Percentiles rank a stretch among this genome's conserved stretches.
phyloP scores from a whole-genome alignment of 306 rosid genomes.

The Acacia melanoxylon region DNA sequence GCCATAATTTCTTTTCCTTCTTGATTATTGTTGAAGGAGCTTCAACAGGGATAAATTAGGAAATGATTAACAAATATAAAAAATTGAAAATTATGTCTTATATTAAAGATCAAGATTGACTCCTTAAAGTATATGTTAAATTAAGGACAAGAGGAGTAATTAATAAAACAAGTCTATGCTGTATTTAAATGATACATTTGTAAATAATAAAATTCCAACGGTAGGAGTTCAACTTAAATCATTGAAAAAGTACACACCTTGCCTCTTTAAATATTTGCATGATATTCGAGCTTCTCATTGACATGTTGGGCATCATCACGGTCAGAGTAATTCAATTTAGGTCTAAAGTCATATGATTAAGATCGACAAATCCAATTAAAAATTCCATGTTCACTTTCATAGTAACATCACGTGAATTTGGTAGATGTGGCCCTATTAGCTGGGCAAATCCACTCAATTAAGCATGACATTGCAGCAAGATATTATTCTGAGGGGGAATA shows the following conservation, averaged over 20 bases:
- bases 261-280: neutral
- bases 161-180: too few species aligned
- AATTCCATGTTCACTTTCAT: neutral
- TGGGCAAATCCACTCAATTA: neutral
- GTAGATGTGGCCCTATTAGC: neutral
- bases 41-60: too few species aligned
- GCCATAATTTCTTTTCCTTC: accelerated
- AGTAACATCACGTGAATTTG: neutral
- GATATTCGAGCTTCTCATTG: neutral
- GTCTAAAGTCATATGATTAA: neutral
- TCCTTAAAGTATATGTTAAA: too few species aligned
- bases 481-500: too few species aligned
- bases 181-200: too few species aligned
- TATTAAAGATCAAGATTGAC: too few species aligned
- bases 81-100: too few species aligned
- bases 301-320: neutral
- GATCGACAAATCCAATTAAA: neutral
- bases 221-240: too few species aligned
- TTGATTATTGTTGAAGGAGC: too few species aligned
- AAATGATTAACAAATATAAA: too few species aligned
- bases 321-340: neutral
- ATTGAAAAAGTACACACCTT: neutral
- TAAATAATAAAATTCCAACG: too few species aligned
- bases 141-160: too few species aligned
- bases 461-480: neutral